These are phyloP conservation scores for Arthrobotrys conoides DNA, from an alignment of 2,329 filamentous ascomycete genomes.

Conservation along the genomic window DNA sequence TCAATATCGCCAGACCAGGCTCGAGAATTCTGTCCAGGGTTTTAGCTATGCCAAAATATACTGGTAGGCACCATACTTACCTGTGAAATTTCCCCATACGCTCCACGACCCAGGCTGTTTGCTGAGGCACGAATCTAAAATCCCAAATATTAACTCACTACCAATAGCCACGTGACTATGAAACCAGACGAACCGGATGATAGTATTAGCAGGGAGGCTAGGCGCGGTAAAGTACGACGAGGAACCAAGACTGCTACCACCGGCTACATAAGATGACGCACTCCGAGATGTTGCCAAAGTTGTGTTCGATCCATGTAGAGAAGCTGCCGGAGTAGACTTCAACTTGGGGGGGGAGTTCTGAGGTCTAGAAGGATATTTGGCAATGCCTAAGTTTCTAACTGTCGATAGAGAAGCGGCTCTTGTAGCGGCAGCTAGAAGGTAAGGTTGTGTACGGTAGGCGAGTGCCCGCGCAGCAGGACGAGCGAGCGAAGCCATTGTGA, in stretches of 20 bases:
- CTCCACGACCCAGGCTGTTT: conserved; percentile 99
- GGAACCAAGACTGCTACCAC: conserved; percentile 1
- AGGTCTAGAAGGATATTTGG: conserved; percentile 41
- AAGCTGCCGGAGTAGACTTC: conserved; percentile 3
- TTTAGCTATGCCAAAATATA: neutral
- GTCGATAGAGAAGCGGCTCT: conserved; percentile 48
- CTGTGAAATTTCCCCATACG: conserved; percentile 98
- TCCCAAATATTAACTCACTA: conserved; percentile 13
- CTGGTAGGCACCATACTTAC: neutral
- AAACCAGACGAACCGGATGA: conserved; percentile 74
- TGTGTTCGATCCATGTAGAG: conserved; percentile 12
- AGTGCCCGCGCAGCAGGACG: conserved; percentile 39
- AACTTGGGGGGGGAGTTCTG: conserved; percentile 17
- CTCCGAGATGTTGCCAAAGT: conserved; percentile 26
- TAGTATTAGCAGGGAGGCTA: conserved; percentile 86
- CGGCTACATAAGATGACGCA: conserved; percentile 39
- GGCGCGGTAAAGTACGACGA: conserved; percentile 64
- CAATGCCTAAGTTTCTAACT: conserved; percentile 24
- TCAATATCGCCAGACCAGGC: conserved; percentile 87
- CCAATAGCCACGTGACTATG: neutral
- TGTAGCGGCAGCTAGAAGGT: conserved; percentile 16
- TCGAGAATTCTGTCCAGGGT: conserved; percentile 76
- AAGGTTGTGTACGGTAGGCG: conserved; percentile 10
- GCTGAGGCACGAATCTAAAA: conserved; percentile 87
- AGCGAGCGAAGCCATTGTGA: conserved; percentile 36